A percentile compares a stretch with the other conserved stretches of the same genome.
Conservation (phyloP, 1,284 basidiomycete genomes). For the Leccinum pachyderme region DNA sequence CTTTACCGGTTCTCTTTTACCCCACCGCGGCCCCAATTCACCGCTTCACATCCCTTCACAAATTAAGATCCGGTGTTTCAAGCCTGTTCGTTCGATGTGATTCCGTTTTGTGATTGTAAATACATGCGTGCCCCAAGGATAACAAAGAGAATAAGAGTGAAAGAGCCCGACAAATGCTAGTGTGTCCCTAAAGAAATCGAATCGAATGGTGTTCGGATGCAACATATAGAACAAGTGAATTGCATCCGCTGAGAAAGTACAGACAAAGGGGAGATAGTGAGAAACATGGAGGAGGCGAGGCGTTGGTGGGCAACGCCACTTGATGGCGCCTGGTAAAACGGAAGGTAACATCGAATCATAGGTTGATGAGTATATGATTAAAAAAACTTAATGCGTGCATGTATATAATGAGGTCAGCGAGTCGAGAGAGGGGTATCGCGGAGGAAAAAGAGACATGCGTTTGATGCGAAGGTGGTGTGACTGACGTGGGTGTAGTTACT, state of each 20-base stretch:
- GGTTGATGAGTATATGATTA: slow-evolving; percentile 2
- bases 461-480: slow-evolving; percentile 12
- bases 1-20: neutral
- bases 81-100: neutral
- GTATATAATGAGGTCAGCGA: slow-evolving; percentile 8
- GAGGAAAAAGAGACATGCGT: slow-evolving; percentile 13
- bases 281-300: slow-evolving; percentile 8
- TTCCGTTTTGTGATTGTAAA: slow-evolving; percentile 3
- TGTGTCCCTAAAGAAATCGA: slow-evolving; percentile 6
- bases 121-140: neutral
- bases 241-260: neutral
- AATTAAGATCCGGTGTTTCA: slow-evolving; percentile 6
- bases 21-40: neutral
- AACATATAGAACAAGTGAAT: neutral
- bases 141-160: neutral
- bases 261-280: slow-evolving; percentile 1
- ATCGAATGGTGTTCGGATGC: neutral
- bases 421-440: slow-evolving; percentile 7
- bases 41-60: neutral
- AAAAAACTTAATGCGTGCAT: slow-evolving; percentile 11
- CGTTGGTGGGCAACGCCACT: neutral
- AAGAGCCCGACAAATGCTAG: neutral
- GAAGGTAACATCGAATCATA: neutral
- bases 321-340: slow-evolving; percentile 8
- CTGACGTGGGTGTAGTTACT: slow-evolving; percentile 10